These are phyloP conservation scores for Diddensiella transvaalensis DNA, from an alignment of 805 yeast genomes.

Conservation along the genomic window DNA sequence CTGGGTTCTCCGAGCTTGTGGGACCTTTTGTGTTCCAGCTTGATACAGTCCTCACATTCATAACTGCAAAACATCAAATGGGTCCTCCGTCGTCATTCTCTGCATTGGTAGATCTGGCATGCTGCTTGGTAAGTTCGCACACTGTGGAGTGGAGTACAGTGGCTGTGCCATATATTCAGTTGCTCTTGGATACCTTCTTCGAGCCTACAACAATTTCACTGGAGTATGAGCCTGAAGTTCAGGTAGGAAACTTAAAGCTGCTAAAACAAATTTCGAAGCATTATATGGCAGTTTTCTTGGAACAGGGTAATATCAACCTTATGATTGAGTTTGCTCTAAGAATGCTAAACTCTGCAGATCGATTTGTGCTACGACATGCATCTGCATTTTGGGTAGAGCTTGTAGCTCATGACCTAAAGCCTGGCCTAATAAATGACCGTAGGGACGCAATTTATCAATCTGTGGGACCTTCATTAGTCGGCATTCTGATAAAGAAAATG, in stretches of 20 bases:
- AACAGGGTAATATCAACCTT: conserved; percentile 19
- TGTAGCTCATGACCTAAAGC: conserved; percentile 25
- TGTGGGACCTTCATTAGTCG: conserved; percentile 32
- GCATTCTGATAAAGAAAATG: conserved; percentile 41
- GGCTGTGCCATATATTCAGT: conserved; percentile 4
- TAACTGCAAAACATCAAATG: conserved; percentile 31
- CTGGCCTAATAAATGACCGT: background rate
- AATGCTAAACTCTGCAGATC: conserved; percentile 47
- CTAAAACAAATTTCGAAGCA: conserved; percentile 23
- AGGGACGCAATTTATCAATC: conserved; percentile 24
- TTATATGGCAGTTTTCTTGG: conserved; percentile 18
- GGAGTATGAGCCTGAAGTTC: conserved; percentile 29
- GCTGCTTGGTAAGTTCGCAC: conserved; percentile 26
- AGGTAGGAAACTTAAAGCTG: conserved; percentile 28
- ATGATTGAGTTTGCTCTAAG: conserved; percentile 37
- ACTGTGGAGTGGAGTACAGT: background rate
- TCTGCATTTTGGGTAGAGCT: conserved; percentile 54
- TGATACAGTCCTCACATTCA: conserved; percentile 41
- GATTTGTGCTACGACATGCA: conserved; percentile 51
- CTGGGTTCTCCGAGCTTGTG: conserved; percentile 61
- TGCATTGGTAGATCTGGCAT: conserved; percentile 29
- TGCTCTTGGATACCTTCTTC: conserved; percentile 20
- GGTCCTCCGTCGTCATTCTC: conserved; percentile 25
- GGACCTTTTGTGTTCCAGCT: conserved; percentile 64
- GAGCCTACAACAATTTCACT: conserved; percentile 6